Evolutionary conservation across 805 yeast species (phyloP), one percentile per base, ranked within the genome.

Genomic region (Helenozyma rhizophorensis): DNA sequence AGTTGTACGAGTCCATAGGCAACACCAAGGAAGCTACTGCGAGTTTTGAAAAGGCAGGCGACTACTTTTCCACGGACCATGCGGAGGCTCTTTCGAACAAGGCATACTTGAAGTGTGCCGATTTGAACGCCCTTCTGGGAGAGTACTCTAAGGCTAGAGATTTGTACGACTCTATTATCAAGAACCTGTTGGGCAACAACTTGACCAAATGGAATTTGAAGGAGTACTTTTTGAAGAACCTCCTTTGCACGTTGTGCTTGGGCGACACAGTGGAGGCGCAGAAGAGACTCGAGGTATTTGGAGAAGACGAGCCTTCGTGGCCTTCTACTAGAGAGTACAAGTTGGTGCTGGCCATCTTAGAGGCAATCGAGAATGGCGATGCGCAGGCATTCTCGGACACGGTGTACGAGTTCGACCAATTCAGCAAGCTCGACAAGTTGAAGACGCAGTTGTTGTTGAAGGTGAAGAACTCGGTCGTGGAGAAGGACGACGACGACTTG

Each of bases 21-120:
- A 90, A 89, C 50, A 58, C 65, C 21, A 64, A 69, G 15, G 74
- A 74, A 45, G 97, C 98, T 5, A 72, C 82, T 33, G 70, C 70
- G 34, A 76, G 88, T 18, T 47, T 37, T 29, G 95, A 88, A 53
- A 84, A 82, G 49, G 96, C 98, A 9, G 96, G 96, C 25, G 97
- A 93, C 52, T 93, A 96, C 89, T 89, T 83, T 54, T 74, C 78
- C 34, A 86, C 90, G 41, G 99, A 93, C 60, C 89, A 87, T 37
- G 97, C 97, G 0, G 83, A 82, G 42, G 95, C 97, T 7, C 58
- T 90, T 36, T 77, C 95, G 16, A 88, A 80, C 61, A 93, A 93
- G 64, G 89, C 94, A 15, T 83, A 74, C 45, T 65, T 90, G 44
- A 87, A 87, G 57, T 83, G 88, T 43, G 97, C 97, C 2, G 97